phyloP scores from a whole-genome alignment of 2,329 filamentous ascomycete species.

The Colletotrichum euphorbiae region DNA sequence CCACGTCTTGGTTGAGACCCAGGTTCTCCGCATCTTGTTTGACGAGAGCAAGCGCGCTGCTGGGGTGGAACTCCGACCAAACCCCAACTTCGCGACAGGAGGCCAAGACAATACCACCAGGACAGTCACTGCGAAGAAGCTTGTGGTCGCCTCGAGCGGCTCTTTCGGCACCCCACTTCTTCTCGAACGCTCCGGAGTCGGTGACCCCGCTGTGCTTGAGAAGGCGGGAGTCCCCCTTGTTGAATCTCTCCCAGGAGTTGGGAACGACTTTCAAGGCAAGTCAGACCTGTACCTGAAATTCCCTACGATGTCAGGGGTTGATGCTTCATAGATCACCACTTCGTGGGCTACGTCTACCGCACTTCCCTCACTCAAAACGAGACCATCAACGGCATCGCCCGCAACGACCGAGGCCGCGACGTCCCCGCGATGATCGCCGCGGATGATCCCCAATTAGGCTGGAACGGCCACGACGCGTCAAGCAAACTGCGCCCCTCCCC shows the following conservation, averaged over 20 bases:
- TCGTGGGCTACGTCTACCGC: slow-evolving; percentile 64
- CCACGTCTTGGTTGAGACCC: slow-evolving; percentile 42
- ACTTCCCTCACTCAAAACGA: slow-evolving; percentile 54
- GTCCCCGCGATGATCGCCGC: slow-evolving; percentile 39
- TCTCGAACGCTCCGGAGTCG: not conserved
- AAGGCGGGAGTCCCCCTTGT: not conserved
- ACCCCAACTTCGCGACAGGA: not conserved
- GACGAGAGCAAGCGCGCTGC: not conserved
- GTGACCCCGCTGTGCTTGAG: not conserved
- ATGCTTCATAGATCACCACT: slow-evolving; percentile 24
- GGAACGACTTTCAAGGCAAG: not conserved
- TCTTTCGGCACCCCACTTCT: not conserved
- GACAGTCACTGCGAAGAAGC: not conserved
- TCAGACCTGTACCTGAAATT: not conserved
- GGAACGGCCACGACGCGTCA: slow-evolving; percentile 64
- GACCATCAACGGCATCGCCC: slow-evolving; percentile 62
- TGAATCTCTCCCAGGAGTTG: not conserved
- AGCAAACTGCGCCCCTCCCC: slow-evolving; percentile 65
- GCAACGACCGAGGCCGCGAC: slow-evolving; percentile 53
- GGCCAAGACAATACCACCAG: not conserved
- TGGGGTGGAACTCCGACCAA: not conserved
- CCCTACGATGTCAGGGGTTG: rapidly evolving
- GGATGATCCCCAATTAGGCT: slow-evolving; percentile 57
- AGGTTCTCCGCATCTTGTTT: not conserved
- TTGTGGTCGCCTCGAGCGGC: not conserved